phyloP scores from a whole-genome alignment of 192 early-diverging fungal genomes.

The Gryganskiella cystojenkinii region DNA sequence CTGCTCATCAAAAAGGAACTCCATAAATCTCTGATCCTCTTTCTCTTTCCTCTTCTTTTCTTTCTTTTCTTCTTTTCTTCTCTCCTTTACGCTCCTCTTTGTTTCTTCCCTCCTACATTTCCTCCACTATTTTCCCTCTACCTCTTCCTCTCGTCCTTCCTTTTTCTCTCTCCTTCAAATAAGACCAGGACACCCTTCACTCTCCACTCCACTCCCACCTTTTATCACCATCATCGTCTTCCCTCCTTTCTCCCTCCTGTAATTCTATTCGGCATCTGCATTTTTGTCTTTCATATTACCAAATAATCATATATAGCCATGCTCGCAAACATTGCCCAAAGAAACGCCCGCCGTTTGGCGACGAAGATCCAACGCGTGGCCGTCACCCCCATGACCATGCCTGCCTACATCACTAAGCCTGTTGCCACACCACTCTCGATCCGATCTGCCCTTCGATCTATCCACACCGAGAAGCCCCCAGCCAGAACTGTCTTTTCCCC shows the following conservation, averaged over 20 bases:
- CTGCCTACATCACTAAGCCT: conserved; percentile 3
- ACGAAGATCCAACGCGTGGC: conserved; percentile 33
- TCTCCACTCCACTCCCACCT: conserved; percentile 2
- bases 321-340: conserved; percentile 48
- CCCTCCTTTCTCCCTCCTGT: conserved; percentile 4
- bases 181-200: neutral
- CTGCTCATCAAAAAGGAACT: conserved; percentile 6
- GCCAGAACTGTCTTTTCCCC: conserved; percentile 60
- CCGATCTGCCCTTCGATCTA: conserved; percentile 50
- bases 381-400: neutral
- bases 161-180: neutral
- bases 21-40: neutral
- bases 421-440: conserved; percentile 31
- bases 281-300: conserved; percentile 1
- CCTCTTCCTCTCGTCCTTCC: neutral
- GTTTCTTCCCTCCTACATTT: neutral
- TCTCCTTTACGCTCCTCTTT: neutral
- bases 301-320: conserved; percentile 7
- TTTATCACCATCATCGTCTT: conserved; percentile 1
- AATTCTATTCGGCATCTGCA: conserved; percentile 1
- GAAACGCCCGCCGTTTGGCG: conserved; percentile 50
- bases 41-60: conserved; percentile 12
- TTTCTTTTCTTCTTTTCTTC: conserved; percentile 10
- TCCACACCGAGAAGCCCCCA: conserved; percentile 52
- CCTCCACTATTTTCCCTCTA: conserved; percentile 7